phyloP scores from a whole-genome alignment of 192 early-diverging fungal genomes.

The Rhizoclosmatium sp. region DNA sequence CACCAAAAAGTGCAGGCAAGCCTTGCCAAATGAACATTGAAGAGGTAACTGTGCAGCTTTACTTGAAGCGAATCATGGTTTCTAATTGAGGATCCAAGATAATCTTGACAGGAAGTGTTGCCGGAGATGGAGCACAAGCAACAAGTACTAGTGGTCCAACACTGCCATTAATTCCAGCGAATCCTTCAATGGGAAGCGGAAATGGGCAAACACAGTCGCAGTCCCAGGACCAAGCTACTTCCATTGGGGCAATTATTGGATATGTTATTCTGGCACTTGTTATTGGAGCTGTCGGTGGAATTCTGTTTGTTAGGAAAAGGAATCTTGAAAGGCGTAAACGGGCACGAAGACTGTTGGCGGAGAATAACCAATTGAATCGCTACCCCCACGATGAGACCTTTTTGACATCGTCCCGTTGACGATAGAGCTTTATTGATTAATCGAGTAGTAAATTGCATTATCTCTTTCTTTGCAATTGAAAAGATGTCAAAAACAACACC shows the following conservation, averaged over 20 bases:
- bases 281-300: background rate
- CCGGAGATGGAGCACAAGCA: background rate
- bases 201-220: background rate
- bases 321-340: background rate
- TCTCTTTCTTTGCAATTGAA: background rate
- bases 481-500: background rate
- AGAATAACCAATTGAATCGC: background rate
- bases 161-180: background rate
- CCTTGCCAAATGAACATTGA: background rate
- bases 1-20: background rate
- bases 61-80: background rate
- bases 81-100: background rate
- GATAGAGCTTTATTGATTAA: no score
- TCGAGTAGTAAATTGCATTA: no score
- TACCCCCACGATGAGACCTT: no score
- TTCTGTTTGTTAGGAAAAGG: background rate
- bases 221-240: background rate
- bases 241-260: background rate
- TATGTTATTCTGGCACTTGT: background rate
- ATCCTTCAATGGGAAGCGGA: background rate
- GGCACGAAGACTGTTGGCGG: background rate
- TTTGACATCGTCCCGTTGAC: no score
- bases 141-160: background rate
- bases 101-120: background rate
- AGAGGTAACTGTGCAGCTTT: background rate